Percentiles rank a stretch among this genome's conserved stretches.
phyloP scores from a whole-genome alignment of 2,329 filamentous ascomycete species.

The Aspergillus jensenii region DNA sequence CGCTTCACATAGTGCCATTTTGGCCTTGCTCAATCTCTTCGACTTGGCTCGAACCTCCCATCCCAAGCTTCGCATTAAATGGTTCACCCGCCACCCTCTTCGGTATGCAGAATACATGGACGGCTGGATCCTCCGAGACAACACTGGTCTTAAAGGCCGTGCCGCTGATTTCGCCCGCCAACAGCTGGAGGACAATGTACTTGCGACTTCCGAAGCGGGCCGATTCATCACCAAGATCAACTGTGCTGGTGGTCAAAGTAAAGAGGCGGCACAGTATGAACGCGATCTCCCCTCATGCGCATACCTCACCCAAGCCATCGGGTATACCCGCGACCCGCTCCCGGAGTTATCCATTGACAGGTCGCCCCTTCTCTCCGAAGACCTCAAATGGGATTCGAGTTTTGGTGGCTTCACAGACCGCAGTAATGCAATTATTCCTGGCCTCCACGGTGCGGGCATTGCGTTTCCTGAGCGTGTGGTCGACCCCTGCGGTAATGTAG shows the following conservation, averaged over 20 bases:
- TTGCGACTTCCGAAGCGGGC: slow-evolving; percentile 48
- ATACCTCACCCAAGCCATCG: slow-evolving; percentile 60
- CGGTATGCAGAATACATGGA: slow-evolving; percentile 63
- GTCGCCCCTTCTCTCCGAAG: slow-evolving; percentile 13
- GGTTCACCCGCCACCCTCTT: slow-evolving; percentile 62
- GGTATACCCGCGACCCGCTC: slow-evolving; percentile 53
- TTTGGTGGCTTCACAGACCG: slow-evolving; percentile 51
- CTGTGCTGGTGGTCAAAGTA: slow-evolving; percentile 35
- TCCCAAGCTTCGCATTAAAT: slow-evolving; percentile 56
- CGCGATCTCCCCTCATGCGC: slow-evolving; percentile 49
- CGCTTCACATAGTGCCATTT: slow-evolving; percentile 63
- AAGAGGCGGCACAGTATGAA: slow-evolving; percentile 50
- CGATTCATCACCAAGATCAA: slow-evolving; percentile 50
- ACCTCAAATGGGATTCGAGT: slow-evolving; percentile 31
- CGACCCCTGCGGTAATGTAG: slow-evolving; percentile 62
- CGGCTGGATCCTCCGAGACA: slow-evolving; percentile 65
- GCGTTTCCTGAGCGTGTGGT: slow-evolving; percentile 62
- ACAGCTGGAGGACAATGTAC: slow-evolving; percentile 56
- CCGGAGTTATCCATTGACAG: slow-evolving; percentile 46
- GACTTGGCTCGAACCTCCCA: slow-evolving; percentile 54
- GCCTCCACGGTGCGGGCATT: slow-evolving; percentile 62
- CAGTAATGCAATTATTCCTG: slow-evolving; percentile 45
- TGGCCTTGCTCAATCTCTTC: slow-evolving; percentile 62
- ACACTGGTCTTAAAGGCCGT: slow-evolving; percentile 64
- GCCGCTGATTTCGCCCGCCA: slow-evolving; percentile 60